A percentile compares a stretch with the other conserved stretches of the same genome.
These are phyloP conservation scores for Heimioporus sp. DNA, from an alignment of 768 basidiomycete species.

Conservation along the genomic window DNA sequence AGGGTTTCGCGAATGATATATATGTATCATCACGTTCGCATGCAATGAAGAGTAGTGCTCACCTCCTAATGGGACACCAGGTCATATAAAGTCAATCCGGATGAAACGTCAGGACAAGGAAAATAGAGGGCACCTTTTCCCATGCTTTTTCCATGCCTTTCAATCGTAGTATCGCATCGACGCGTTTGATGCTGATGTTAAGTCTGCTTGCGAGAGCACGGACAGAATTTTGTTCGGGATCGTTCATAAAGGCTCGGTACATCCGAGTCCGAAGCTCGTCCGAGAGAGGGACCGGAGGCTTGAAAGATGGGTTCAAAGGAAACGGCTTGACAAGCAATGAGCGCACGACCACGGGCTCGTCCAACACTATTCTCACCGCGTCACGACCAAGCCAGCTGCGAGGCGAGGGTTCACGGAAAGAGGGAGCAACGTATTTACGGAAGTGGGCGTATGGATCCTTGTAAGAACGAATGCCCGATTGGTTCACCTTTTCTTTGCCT, in stretches of 20 bases:
- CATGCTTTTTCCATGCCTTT: constrained; percentile 74
- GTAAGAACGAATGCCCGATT: constrained; percentile 14
- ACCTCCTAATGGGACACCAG: constrained; percentile 37
- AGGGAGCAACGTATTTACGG: constrained; percentile 15
- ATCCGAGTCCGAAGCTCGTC: constrained; percentile 55
- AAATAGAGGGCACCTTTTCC: constrained; percentile 57
- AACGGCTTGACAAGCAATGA: constrained; percentile 58
- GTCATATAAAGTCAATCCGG: constrained; percentile 5
- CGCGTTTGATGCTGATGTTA: constrained; percentile 71
- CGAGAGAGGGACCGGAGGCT: constrained; percentile 75
- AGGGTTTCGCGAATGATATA: constrained; percentile 65
- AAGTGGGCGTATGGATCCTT: constrained; percentile 19
- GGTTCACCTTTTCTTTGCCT: constrained; percentile 14
- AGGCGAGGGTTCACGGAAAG: constrained; percentile 35
- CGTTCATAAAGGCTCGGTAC: constrained; percentile 57
- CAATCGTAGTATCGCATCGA: constrained; percentile 79
- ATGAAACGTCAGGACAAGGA: constrained; percentile 1
- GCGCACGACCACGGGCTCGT: neutral
- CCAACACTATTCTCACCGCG: constrained; percentile 43
- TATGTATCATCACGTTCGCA: constrained; percentile 48
- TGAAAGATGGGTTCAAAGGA: constrained; percentile 81
- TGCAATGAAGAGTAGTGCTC: constrained; percentile 17
- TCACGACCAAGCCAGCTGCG: constrained; percentile 62
- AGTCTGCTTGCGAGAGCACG: constrained; percentile 60
- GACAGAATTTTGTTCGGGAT: constrained; percentile 55